Evolutionary conservation across 768 basidiomycete genomes (phyloP), one percentile per base, ranked within the genome.

Genomic region (Kockovaella imperatae): DNA sequence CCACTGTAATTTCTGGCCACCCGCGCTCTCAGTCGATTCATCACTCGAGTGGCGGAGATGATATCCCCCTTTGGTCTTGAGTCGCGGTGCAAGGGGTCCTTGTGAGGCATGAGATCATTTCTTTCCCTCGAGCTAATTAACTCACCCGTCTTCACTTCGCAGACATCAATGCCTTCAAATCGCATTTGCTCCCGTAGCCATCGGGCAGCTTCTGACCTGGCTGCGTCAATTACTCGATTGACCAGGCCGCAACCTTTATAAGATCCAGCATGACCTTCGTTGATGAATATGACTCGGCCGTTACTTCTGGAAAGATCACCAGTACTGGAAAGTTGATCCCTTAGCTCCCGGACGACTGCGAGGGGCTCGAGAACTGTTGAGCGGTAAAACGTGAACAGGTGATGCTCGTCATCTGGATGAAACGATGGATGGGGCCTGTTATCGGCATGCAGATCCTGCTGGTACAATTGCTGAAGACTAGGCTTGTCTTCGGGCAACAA

Each of bases 121-220:
- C 17, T 34, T n/a, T 11, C 28, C 13, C 3, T 25, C 40, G 20
- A 17, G 25, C 18, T 24, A n/a, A 24, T 17, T 5, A n/a, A 50
- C 63, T 53, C 43, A 62, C 63, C 63, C 6, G 53, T 58, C 24
- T 57, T 52, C 5, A 65, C 60, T 31, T 65, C 57, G 35, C 60
- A 65, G 5, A 65, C 63, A 29, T 57, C 55, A 5, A 65, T 47
- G 2, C 58, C 60, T 1, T 50, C 34, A 8, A 35, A 36, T 5
- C 40, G 29, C 50, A 62, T 32, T 32, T 65, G 57, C 25, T 39
- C 32, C 20, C 54, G 23, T 17, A 65, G 41, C n/a, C 52, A 15
- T 17, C 42, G 48, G 4, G 54, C 38, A 5, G 52, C 41, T 47
- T 56, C 53, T 6, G 31, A 28, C 45, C 57, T 52, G 3, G 58